Percentiles rank a stretch among this genome's conserved stretches.
These are phyloP conservation scores for Aspergillus uvarum DNA, from an alignment of 2,329 filamentous ascomycete genomes.

Conservation along the genomic window DNA sequence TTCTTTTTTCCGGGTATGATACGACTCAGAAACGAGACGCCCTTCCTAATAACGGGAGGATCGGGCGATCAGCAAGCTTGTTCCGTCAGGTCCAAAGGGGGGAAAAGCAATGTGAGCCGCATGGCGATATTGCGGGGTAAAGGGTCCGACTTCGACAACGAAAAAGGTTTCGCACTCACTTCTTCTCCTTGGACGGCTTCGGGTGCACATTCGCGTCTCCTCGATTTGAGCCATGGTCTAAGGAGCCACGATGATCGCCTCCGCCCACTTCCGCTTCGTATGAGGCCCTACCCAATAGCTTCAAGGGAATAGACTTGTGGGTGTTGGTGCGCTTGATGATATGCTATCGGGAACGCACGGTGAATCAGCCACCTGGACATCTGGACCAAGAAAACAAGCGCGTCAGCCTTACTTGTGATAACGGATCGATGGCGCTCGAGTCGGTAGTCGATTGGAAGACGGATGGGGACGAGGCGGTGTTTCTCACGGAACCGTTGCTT, in stretches of 20 bases:
- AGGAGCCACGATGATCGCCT: conserved; percentile 32
- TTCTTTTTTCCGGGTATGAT: conserved; percentile 77
- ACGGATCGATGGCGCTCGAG: conserved; percentile 60
- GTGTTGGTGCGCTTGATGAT: conserved; percentile 68
- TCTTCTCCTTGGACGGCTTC: conserved; percentile 59
- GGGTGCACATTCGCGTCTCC: conserved; percentile 34
- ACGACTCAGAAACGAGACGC: conserved; percentile 84
- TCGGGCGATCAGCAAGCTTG: not conserved
- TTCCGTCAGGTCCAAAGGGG: not conserved
- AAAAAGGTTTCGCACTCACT: conserved; percentile 49
- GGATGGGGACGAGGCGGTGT: conserved; percentile 27
- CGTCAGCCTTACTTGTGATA: conserved; percentile 58
- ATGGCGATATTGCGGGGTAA: not conserved
- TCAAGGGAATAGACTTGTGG: conserved; percentile 55
- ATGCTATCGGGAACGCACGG: conserved; percentile 45
- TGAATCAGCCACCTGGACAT: conserved; percentile 12
- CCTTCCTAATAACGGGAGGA: conserved; percentile 61
- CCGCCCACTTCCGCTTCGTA: conserved; percentile 43
- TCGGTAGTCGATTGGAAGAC: conserved; percentile 32
- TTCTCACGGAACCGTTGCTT: conserved; percentile 24
- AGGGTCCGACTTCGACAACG: not conserved
- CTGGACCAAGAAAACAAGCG: not conserved
- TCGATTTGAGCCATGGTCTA: conserved; percentile 31
- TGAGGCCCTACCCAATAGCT: conserved; percentile 40
- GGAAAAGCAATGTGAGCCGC: conserved; percentile 4